phyloP scores from a whole-genome alignment of 164 flowering plant species.

The Malania oleifera region DNA sequence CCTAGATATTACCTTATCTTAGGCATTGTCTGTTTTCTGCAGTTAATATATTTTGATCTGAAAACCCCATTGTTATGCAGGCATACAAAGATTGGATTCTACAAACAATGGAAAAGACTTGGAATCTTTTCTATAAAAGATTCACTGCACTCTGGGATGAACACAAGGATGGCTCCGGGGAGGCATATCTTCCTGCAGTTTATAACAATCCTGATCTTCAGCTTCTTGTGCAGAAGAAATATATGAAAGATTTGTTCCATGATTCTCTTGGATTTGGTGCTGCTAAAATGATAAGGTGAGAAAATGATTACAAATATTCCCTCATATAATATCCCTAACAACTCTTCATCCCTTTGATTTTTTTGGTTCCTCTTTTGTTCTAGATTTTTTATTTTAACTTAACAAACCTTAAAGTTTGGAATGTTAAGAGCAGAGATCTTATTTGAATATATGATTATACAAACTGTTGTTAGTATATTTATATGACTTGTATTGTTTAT shows the following conservation, averaged over 20 bases:
- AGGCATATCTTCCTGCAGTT: constrained; percentile 7
- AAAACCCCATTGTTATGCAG: constrained; percentile 30
- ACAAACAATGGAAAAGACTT: constrained; percentile 15
- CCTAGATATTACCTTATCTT: too few species aligned
- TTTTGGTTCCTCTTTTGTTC: too few species aligned
- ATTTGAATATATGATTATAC: too few species aligned
- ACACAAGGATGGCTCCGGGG: constrained; percentile 6
- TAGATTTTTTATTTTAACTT: too few species aligned
- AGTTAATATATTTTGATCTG: too few species aligned
- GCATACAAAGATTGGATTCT: constrained; percentile 77
- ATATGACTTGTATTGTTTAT: too few species aligned
- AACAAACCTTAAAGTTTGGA: too few species aligned
- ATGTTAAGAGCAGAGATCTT: too few species aligned
- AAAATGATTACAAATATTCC: neutral
- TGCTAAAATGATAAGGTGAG: constrained; percentile 7
- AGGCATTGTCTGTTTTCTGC: too few species aligned
- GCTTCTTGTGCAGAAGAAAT: constrained; percentile 40
- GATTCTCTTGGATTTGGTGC: constrained; percentile 74
- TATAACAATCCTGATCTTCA: neutral
- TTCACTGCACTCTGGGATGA: constrained; percentile 1
- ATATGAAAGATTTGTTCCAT: constrained; percentile 64
- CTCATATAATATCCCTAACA: neutral
- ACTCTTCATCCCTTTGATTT: too few species aligned
- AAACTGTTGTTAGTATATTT: too few species aligned
- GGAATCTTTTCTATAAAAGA: constrained; percentile 5